phyloP scores from a whole-genome alignment of 345 rosid genomes.

The Populus tremula region DNA sequence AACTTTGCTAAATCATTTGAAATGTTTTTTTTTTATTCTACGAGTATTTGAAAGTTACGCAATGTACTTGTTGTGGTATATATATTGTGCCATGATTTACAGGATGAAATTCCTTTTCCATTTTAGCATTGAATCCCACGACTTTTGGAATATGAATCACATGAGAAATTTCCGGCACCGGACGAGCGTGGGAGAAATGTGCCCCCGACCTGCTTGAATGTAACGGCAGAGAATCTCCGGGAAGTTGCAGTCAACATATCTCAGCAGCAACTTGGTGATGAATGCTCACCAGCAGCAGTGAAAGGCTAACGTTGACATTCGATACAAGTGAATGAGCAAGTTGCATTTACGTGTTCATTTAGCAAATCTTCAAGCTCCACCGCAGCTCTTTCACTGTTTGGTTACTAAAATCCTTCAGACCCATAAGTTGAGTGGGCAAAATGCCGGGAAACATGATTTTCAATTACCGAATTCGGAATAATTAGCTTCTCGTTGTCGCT shows the following conservation, averaged over 20 bases:
- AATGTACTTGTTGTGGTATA: too few species aligned
- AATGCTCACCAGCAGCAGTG: neutral
- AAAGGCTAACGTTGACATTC: neutral
- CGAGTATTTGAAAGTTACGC: too few species aligned
- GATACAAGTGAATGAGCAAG: neutral
- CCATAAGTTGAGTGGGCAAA: neutral
- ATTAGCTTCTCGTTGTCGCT: neutral
- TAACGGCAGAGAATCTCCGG: neutral
- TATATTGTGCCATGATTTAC: too few species aligned
- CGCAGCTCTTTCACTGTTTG: neutral
- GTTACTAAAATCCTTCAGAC: neutral
- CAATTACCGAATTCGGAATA: neutral
- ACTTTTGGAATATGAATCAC: neutral
- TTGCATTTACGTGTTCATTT: neutral
- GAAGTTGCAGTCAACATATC: neutral
- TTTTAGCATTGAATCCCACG: too few species aligned
- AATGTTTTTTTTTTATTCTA: too few species aligned
- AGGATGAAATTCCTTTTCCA: too few species aligned
- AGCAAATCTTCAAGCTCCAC: neutral
- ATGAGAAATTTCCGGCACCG: neutral
- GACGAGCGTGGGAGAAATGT: neutral
- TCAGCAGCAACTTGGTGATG: neutral
- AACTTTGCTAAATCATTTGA: too few species aligned
- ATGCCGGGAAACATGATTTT: neutral
- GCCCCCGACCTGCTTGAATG: neutral